Conservation (phyloP, 768 basidiomycete species). For the Kwoniella heveanensis region DNA sequence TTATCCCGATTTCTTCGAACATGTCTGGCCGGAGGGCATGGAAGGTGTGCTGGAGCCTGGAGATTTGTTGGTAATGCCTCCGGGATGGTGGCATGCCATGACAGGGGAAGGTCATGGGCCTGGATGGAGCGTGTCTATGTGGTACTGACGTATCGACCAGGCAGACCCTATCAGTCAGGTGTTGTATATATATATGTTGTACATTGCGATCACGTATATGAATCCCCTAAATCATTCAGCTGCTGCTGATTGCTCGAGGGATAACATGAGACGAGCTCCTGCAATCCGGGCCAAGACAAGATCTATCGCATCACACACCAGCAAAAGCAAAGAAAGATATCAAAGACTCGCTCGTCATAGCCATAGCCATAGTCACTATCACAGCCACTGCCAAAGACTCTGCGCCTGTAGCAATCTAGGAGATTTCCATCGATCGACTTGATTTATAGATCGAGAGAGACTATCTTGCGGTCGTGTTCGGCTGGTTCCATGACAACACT, state of each 20-base stretch:
- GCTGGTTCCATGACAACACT: slow-evolving; percentile 56
- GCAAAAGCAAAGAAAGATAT: slow-evolving; percentile 3
- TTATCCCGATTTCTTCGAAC: slow-evolving; percentile 63
- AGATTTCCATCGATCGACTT: too few species aligned
- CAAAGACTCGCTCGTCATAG: neutral
- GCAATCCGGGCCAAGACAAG: slow-evolving; percentile 2
- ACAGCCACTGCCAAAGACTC: too few species aligned
- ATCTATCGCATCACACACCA: slow-evolving; percentile 4
- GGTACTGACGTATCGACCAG: too few species aligned
- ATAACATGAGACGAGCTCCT: too few species aligned
- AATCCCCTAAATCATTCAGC: too few species aligned
- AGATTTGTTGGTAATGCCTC: slow-evolving; percentile 84
- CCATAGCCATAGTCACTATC: neutral
- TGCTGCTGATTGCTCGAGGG: too few species aligned
- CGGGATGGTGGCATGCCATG: slow-evolving; percentile 61
- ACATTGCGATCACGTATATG: too few species aligned
- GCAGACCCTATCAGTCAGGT: too few species aligned
- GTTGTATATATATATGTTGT: too few species aligned
- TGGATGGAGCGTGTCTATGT: slow-evolving; percentile 54
- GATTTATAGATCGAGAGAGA: too few species aligned
- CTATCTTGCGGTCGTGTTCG: slow-evolving; percentile 15
- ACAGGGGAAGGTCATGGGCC: slow-evolving; percentile 47
- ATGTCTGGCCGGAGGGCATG: slow-evolving; percentile 66
- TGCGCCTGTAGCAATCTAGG: too few species aligned
- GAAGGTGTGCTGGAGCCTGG: slow-evolving; percentile 72